Evolutionary conservation across 768 basidiomycete species (phyloP).

Genomic region (Macrolepiota fuliginosa): DNA sequence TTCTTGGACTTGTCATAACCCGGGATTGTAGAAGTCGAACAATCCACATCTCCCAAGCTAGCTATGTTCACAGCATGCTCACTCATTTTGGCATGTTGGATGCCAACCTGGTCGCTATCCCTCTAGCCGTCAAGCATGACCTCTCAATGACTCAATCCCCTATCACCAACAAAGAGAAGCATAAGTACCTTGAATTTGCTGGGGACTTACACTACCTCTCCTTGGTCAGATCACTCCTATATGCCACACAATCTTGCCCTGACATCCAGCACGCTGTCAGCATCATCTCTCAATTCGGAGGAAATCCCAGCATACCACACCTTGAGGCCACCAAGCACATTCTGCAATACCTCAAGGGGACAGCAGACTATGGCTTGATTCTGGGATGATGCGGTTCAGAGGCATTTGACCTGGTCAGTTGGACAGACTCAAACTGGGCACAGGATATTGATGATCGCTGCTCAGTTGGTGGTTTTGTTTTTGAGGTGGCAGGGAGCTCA

Average conservation of each 20-base stretch:
- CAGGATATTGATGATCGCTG: constrained; percentile 16
- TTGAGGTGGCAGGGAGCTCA: constrained; percentile 24
- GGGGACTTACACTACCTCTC: neutral
- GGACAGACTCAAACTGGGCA: constrained; percentile 23
- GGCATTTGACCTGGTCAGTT: constrained; percentile 22
- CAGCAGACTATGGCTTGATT: constrained; percentile 17
- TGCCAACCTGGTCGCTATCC: constrained; percentile 21
- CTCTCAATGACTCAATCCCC: constrained; percentile 7
- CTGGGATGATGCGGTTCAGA: constrained; percentile 22
- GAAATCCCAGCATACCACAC: constrained; percentile 30
- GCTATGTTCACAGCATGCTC: constrained; percentile 27
- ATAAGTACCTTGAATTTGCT: constrained; percentile 1
- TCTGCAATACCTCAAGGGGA: constrained; percentile 28
- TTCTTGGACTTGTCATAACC: constrained; percentile 32
- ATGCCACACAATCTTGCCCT: constrained; percentile 31
- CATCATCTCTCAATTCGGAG: constrained; percentile 28
- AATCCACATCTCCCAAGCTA: constrained; percentile 25
- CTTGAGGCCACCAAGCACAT: constrained; percentile 38
- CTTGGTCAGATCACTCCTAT: constrained; percentile 32
- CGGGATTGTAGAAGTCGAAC: constrained; percentile 14
- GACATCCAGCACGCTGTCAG: constrained; percentile 37
- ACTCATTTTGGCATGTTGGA: constrained; percentile 21
- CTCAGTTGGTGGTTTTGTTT: constrained; percentile 35
- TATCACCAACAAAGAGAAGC: neutral
- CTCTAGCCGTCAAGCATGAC: constrained; percentile 23